phyloP scores from a whole-genome alignment of 1,284 basidiomycete species.

The Pseudozyma thailandica region DNA sequence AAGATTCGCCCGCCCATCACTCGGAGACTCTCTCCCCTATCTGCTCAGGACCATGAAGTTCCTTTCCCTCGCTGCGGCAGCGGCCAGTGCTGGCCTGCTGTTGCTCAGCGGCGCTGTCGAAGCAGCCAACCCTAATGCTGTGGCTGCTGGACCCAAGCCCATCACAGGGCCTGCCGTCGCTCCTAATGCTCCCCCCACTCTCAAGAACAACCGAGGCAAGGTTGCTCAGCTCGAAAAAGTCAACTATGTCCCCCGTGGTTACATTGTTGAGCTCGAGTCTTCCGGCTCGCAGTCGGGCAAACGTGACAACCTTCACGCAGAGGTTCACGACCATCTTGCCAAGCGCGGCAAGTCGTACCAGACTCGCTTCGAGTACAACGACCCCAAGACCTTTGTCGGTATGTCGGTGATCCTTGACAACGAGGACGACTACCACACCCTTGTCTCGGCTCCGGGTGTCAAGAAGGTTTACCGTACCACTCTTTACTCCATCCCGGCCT shows the following conservation, averaged over 20 bases:
- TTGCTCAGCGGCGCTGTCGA: slow-evolving; percentile 21
- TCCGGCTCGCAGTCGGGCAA: slow-evolving; percentile 22
- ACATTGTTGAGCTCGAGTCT: slow-evolving; percentile 47
- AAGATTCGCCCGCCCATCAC: too few relatives aligned
- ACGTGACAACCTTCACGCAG: slow-evolving; percentile 41
- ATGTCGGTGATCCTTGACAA: slow-evolving; percentile 48
- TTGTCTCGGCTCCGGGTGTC: slow-evolving; percentile 45
- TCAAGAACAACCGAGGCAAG: slow-evolving; percentile 33
- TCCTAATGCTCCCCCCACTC: slow-evolving; percentile 21
- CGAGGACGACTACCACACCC: slow-evolving; percentile 45
- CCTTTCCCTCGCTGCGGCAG: slow-evolving; percentile 41
- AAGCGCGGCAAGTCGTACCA: slow-evolving; percentile 45
- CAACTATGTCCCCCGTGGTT: slow-evolving; percentile 35
- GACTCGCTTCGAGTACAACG: slow-evolving; percentile 49
- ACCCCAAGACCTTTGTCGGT: slow-evolving; percentile 50
- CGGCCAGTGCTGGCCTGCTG: slow-evolving; percentile 35
- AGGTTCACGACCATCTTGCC: slow-evolving; percentile 43
- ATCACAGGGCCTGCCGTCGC: slow-evolving; percentile 17
- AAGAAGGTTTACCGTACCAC: slow-evolving; percentile 41
- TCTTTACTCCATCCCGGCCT: slow-evolving; percentile 45
- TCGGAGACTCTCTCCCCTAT: background rate
- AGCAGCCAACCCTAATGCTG: slow-evolving; percentile 18
- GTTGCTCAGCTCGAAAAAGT: slow-evolving; percentile 32
- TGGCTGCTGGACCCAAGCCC: slow-evolving; percentile 35
- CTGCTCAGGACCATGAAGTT: slow-evolving; percentile 27